phyloP scores from a whole-genome alignment of 2,329 filamentous ascomycete genomes.

The Zalaria obscura region DNA sequence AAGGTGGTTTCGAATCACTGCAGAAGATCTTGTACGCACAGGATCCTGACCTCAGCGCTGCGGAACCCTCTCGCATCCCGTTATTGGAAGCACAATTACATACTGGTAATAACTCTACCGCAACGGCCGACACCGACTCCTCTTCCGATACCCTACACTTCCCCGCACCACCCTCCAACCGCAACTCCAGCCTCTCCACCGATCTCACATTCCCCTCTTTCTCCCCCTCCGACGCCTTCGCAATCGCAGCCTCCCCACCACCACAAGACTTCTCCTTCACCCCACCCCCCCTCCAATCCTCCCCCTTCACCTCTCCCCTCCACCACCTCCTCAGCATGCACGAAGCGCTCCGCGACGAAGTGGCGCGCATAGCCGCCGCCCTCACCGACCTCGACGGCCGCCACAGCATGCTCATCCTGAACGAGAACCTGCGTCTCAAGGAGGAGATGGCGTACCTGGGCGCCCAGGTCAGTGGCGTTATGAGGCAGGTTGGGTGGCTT shows the following conservation, averaged over 20 bases:
- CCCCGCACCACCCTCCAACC: constrained; percentile 14
- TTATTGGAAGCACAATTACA: neutral
- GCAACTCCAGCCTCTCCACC: constrained; percentile 8
- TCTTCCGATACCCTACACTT: neutral
- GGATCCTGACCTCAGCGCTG: neutral
- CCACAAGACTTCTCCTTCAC: constrained; percentile 3
- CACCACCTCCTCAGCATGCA: constrained; percentile 48
- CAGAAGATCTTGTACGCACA: constrained; percentile 23
- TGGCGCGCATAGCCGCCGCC: constrained; percentile 38
- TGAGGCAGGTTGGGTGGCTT: constrained; percentile 49
- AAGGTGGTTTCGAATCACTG: constrained; percentile 28
- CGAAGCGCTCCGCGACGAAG: constrained; percentile 45
- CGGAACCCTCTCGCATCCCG: neutral
- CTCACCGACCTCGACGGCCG: constrained; percentile 46
- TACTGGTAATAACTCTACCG: neutral
- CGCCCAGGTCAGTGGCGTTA: constrained; percentile 42
- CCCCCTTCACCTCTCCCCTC: constrained; percentile 32
- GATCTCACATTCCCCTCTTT: constrained; percentile 4
- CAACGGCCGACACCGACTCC: neutral
- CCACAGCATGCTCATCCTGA: constrained; percentile 48
- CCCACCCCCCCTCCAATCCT: constrained; percentile 9
- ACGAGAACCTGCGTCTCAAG: constrained; percentile 45
- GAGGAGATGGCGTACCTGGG: constrained; percentile 49
- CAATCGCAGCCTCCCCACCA: constrained; percentile 6
- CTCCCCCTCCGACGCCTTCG: neutral